Percentiles rank a stretch among this genome's conserved stretches.
phyloP scores from a whole-genome alignment of 495 filamentous ascomycete genomes.

The Aspergillus ellipticus region DNA sequence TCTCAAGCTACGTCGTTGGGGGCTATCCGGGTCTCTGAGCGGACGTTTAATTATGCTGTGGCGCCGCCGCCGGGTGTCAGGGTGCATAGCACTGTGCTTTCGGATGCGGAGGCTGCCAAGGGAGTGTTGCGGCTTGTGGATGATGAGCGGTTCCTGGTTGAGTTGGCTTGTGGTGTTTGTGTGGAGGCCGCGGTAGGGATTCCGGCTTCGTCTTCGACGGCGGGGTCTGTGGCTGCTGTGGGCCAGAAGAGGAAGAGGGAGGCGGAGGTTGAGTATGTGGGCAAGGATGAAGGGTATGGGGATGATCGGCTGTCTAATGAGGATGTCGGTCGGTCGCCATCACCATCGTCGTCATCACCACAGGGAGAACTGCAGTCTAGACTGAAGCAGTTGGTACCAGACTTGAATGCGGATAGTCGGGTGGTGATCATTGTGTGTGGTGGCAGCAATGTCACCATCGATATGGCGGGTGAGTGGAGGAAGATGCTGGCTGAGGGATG shows the following conservation, averaged over 20 bases:
- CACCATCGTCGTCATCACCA: constrained; percentile 6
- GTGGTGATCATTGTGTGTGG: constrained; percentile 88
- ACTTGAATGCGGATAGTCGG: constrained; percentile 55
- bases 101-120: constrained; percentile 76
- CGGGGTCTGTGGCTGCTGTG: constrained; percentile 11
- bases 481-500: constrained; percentile 43
- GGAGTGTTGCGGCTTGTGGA: constrained; percentile 74
- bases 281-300: constrained; percentile 38
- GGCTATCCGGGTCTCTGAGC: constrained; percentile 65
- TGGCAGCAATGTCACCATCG: constrained; percentile 68
- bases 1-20: constrained; percentile 78
- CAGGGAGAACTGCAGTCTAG: constrained; percentile 39
- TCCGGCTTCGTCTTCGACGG: constrained; percentile 17
- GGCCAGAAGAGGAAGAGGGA: constrained; percentile 39
- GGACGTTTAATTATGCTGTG: constrained; percentile 62
- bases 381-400: constrained; percentile 57
- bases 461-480: constrained; percentile 61
- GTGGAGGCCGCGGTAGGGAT: constrained; percentile 54
- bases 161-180: constrained; percentile 79
- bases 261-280: constrained; percentile 6
- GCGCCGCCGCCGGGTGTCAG: constrained; percentile 36
- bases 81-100: constrained; percentile 66
- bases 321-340: constrained; percentile 21
- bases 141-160: constrained; percentile 76
- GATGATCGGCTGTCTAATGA: constrained; percentile 37